phyloP scores from a whole-genome alignment of 352 stramenopile species.

The Globisporangium sylvaticum region DNA sequence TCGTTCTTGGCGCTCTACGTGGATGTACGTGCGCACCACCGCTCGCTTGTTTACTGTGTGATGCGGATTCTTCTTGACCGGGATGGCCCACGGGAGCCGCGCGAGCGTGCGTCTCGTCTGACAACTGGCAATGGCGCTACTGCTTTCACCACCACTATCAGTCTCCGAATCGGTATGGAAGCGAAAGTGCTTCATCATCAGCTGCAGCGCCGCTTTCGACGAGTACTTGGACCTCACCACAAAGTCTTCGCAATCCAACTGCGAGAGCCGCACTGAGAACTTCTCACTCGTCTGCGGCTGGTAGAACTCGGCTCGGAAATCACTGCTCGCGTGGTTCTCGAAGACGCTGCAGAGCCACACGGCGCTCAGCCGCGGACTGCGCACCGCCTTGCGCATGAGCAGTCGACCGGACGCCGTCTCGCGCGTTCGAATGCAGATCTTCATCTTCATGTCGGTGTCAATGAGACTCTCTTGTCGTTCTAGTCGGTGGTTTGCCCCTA shows the following conservation, averaged over 20 bases:
- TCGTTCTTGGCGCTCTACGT: conserved; percentile 43
- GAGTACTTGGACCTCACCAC: conserved; percentile 12
- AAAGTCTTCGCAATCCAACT: conserved; percentile 29
- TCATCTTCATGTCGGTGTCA: conserved; percentile 12
- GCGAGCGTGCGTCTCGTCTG: conserved; percentile 24
- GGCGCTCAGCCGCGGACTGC: conserved; percentile 20
- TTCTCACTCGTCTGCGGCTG: conserved; percentile 30
- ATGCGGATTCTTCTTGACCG: conserved; percentile 28
- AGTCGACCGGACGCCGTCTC: conserved; percentile 24
- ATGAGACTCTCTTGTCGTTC: not conserved
- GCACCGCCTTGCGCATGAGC: conserved; percentile 31
- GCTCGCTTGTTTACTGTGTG: conserved; percentile 35
- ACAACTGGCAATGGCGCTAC: conserved; percentile 1
- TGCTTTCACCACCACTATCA: not conserved
- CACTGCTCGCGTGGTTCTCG: conserved; percentile 17
- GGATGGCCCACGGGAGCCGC: conserved; percentile 44
- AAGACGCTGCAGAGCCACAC: conserved; percentile 35
- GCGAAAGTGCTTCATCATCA: conserved; percentile 24
- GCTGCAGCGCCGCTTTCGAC: conserved; percentile 1
- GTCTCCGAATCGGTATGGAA: conserved; percentile 16
- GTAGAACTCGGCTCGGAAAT: conserved; percentile 35
- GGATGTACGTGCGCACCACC: conserved; percentile 45
- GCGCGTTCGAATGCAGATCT: conserved; percentile 23
- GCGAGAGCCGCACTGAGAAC: conserved; percentile 15
- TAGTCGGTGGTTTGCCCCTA: not conserved